These are phyloP conservation scores for Dictyostelium firmibasis DNA, from an alignment of 78 protist species.

Conservation along the genomic window DNA sequence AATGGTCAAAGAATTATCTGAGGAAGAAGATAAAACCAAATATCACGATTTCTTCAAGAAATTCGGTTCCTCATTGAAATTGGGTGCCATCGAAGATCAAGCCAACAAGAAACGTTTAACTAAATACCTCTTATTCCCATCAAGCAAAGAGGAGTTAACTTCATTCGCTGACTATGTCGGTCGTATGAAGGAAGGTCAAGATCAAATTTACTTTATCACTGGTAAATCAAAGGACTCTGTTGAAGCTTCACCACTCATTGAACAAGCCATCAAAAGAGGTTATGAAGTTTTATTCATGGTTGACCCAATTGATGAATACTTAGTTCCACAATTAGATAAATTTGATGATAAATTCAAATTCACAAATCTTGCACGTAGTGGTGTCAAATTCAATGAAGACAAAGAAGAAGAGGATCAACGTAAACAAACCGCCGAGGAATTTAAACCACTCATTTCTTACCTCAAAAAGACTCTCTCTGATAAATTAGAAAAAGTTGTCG, in stretches of 20 bases:
- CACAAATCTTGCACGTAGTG: slow-evolving; percentile 93
- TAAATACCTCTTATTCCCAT: slow-evolving; percentile 95
- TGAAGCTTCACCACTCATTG: slow-evolving; percentile 91
- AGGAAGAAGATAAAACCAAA: slow-evolving; percentile 60
- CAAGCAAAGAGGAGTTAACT: slow-evolving; percentile 44
- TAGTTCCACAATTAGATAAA: slow-evolving; percentile 87
- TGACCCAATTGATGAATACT: slow-evolving; percentile 98
- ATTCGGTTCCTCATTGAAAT: slow-evolving; percentile 95
- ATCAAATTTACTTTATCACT: slow-evolving; percentile 47
- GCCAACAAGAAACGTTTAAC: slow-evolving; percentile 85
- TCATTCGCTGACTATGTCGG: slow-evolving; percentile 41
- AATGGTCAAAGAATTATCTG: slow-evolving; percentile 86
- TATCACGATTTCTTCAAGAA: slow-evolving; percentile 86
- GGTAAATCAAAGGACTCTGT: slow-evolving; percentile 85
- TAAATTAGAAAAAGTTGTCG: slow-evolving; percentile 70
- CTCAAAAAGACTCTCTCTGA: slow-evolving; percentile 81
- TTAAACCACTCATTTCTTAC: slow-evolving; percentile 85
- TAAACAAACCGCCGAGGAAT: slow-evolving; percentile 81
- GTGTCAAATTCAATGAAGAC: slow-evolving; percentile 83
- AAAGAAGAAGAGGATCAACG: slow-evolving; percentile 68
- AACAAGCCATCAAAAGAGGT: slow-evolving; percentile 89
- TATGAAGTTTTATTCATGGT: slow-evolving; percentile 97
- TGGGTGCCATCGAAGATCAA: slow-evolving; percentile 98
- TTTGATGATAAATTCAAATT: slow-evolving; percentile 87
- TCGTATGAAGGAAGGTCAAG: slow-evolving; percentile 70